A percentile compares a stretch with the other conserved stretches of the same genome.
Conservation (phyloP, 2,329 filamentous ascomycete genomes). For the Cladophialophora bantiana region DNA sequence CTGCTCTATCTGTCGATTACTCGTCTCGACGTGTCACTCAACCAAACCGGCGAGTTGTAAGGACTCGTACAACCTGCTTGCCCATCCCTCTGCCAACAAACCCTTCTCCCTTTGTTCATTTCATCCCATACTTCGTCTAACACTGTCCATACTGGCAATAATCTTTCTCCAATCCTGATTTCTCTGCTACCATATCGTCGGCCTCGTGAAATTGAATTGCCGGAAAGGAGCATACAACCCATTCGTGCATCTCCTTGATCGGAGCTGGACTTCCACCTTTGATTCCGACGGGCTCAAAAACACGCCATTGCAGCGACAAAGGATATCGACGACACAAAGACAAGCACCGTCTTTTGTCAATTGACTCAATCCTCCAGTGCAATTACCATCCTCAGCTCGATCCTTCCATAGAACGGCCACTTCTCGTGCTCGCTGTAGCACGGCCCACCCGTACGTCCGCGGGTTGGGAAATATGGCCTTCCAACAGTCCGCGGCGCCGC, state of each 20-base stretch:
- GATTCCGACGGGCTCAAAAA: constrained; percentile 7
- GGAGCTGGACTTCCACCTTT: constrained; percentile 30
- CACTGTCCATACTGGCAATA: background rate
- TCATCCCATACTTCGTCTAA: background rate
- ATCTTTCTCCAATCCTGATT: background rate
- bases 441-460: constrained; percentile 28
- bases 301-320: constrained; percentile 19
- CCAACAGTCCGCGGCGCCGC: constrained; percentile 35
- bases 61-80: constrained; percentile 10
- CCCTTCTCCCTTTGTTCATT: constrained; percentile 12
- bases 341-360: constrained; percentile 5
- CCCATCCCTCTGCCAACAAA: constrained; percentile 7
- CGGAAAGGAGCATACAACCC: constrained; percentile 15
- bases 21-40: constrained; percentile 18
- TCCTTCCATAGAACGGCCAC: background rate
- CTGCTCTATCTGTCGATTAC: constrained; percentile 22
- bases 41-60: constrained; percentile 4
- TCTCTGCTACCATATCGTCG: background rate
- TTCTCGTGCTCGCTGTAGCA: constrained; percentile 29
- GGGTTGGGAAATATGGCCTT: constrained; percentile 38
- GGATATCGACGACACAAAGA: constrained; percentile 22
- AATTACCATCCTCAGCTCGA: background rate
- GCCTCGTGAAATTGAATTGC: constrained; percentile 13
- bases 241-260: constrained; percentile 25
- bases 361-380: background rate